Base-by-base conservation (phyloP, 73 alveolate species). In the Paramecium sexaurelia region DNA sequence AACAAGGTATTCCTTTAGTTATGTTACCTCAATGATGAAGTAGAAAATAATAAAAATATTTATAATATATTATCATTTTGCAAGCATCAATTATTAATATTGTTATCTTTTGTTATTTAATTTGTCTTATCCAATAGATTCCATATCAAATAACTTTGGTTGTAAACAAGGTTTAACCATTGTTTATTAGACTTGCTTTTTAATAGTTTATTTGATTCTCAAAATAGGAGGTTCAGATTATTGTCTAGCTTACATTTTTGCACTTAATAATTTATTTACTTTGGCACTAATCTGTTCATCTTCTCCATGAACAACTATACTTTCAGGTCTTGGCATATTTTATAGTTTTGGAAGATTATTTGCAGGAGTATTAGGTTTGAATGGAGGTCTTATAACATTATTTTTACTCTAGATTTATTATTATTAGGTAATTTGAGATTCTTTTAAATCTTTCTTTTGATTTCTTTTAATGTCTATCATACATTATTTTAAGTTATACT, bases 1-100 rank as follows among this genome's bases (percentile, higher is more conserved):
- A 36, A 75, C 17, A 75, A 40, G 88, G 90, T 13, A 24, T 41
- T 29, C 90, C 90, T 5, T 78, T 78, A 17, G 73, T 78, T 37
- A 78, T 78, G 73, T 78, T 41, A 24, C 90, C 90, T 24, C 8
- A 20, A 29, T 78, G 90, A 78, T 19, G 27, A 61, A 6, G 26
- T 29, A 66, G 43, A 71, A 27, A 71, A 35, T 71, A 71, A 35
- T 71, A 35, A 35, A 27, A 33, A 35, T 71, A 71, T 71, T n/a
- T 51, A 51, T 51, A 51, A 51, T 51, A 51, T 51, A 51, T 51
- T 51, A 51, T 51, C 67, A 51, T 51, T 51, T 51, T 51, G 67
- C 67, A 51, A 51, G 67, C 67, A 51, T 51, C 33, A 17, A 17
- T 3, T 51, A 19, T 13, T 71, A 32, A 71, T 15, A 71, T 35